Evolutionary conservation across 2,329 filamentous ascomycete species (phyloP).

Genomic region (Didymosphaeria variabile): DNA sequence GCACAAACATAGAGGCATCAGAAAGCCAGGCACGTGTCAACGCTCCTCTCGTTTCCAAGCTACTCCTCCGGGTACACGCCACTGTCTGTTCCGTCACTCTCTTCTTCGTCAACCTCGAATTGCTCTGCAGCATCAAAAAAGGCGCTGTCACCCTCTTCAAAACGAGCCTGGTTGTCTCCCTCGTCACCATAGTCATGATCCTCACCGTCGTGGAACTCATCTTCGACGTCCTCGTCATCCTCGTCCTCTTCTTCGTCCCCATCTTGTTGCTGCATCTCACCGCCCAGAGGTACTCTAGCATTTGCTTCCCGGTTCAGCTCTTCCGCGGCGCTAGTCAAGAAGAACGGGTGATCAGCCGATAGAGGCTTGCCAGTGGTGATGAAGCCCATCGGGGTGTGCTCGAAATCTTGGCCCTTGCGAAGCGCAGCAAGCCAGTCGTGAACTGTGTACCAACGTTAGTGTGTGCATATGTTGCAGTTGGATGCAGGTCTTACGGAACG

Average conservation of each 20-base stretch:
- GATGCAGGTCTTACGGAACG: slow-evolving; percentile 28
- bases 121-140: slow-evolving; percentile 20
- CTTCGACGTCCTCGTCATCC: slow-evolving; percentile 17
- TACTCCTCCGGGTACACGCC: not conserved
- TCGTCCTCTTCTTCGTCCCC: slow-evolving; percentile 20
- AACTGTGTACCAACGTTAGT: slow-evolving; percentile 45
- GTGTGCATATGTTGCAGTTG: not conserved
- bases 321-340: slow-evolving; percentile 36
- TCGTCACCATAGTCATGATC: slow-evolving; percentile 7
- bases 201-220: slow-evolving; percentile 18
- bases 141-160: slow-evolving; percentile 15
- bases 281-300: not conserved
- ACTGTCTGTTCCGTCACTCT: not conserved
- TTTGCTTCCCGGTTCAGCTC: slow-evolving; percentile 5
- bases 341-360: slow-evolving; percentile 61
- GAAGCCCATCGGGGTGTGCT: slow-evolving; percentile 68
- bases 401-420: slow-evolving; percentile 65
- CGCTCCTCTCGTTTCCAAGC: not conserved
- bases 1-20: not conserved
- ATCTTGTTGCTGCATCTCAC: slow-evolving; percentile 3
- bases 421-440: slow-evolving; percentile 66
- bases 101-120: slow-evolving; percentile 8
- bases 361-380: slow-evolving; percentile 63
- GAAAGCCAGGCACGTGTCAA: not conserved
- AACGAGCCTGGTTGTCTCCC: slow-evolving; percentile 8